Evolutionary conservation across 1,284 basidiomycete species (phyloP), one percentile per base, ranked within the genome.

Genomic region (Malassezia brasiliensis): DNA sequence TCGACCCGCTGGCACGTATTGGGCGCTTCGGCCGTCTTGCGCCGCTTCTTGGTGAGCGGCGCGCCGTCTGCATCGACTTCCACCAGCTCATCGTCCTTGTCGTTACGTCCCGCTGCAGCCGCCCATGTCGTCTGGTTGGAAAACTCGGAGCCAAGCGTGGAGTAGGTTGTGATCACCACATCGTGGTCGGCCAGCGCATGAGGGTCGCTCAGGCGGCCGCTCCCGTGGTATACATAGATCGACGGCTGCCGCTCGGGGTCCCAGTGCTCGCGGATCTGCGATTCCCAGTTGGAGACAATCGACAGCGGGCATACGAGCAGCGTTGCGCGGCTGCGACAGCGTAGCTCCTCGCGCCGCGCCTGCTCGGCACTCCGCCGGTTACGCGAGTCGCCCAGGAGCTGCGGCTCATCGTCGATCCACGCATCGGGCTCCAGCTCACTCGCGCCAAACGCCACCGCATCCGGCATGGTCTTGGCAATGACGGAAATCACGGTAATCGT

Each of bases 241-340:
- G 83, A 54, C 0, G 72, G 72, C 25, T 47, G 61, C 14, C 59
- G 52, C 15, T 48, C 39, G 8, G 52, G 34, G 1, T 36, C 30
- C 71, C 72, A 76, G 76, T 99, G 94, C 72, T 96, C 91, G 57
- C 85, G 82, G 73, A 98, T 87, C 76, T 99, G 94, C 62, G 94
- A 89, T 76, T 98, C 93, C 94, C 94, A 99, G 71, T 96, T 98
- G 44, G 88, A 84, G 1, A 99, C 88, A 1, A 94, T 96, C 20
- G 90, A 93, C 51, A 99, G 80, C 8, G 94, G 94, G 66, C 94
- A 96, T 25, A 99, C 83, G 64, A 99, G 88, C n/a, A 99, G 77
- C 0, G 94, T 96, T 8, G 86, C 94, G 42, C 90, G 83, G 67
- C 86, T 88, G 63, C 85, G 64, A 31, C 60, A 51, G 47, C 64